Evolutionary conservation across 352 stramenopile genomes (phyloP).

Genomic region (Pythium aphanidermatum): DNA sequence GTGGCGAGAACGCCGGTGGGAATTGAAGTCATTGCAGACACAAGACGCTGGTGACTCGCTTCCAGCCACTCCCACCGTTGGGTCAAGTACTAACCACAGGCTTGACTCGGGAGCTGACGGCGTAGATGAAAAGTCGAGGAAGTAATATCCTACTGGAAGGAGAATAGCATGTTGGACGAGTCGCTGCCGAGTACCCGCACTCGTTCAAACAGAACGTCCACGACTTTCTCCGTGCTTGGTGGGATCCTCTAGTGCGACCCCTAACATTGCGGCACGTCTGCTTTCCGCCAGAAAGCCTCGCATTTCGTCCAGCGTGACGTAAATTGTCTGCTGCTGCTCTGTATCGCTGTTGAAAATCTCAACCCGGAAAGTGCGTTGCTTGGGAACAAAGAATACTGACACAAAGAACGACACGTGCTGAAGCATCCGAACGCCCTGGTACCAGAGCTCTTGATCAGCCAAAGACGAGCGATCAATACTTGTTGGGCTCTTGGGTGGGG

Average conservation of each 20-base stretch:
- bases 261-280: constrained; percentile 21
- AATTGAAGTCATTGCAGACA: no score
- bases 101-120: not conserved
- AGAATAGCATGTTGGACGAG: constrained; percentile 41
- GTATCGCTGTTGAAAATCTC: constrained; percentile 79
- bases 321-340: constrained; percentile 70
- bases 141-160: constrained; percentile 57
- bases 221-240: constrained; percentile 30
- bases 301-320: constrained; percentile 59
- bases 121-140: no score
- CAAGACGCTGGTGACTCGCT: no score
- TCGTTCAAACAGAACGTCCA: constrained; percentile 56
- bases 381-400: constrained; percentile 59
- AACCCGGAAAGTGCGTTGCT: constrained; percentile 59
- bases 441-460: constrained; percentile 58
- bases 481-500: constrained; percentile 8
- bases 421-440: constrained; percentile 58
- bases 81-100: not conserved
- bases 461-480: constrained; percentile 17
- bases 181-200: constrained; percentile 52
- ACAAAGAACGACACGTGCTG: constrained; percentile 66
- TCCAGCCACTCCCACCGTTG: no score
- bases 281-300: constrained; percentile 46
- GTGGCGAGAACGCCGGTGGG: constrained; percentile 47
- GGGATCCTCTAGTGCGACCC: constrained; percentile 21